These are phyloP conservation scores for Coemansia sp. DNA, from an alignment of 192 early-diverging fungal genomes.

Conservation along the genomic window DNA sequence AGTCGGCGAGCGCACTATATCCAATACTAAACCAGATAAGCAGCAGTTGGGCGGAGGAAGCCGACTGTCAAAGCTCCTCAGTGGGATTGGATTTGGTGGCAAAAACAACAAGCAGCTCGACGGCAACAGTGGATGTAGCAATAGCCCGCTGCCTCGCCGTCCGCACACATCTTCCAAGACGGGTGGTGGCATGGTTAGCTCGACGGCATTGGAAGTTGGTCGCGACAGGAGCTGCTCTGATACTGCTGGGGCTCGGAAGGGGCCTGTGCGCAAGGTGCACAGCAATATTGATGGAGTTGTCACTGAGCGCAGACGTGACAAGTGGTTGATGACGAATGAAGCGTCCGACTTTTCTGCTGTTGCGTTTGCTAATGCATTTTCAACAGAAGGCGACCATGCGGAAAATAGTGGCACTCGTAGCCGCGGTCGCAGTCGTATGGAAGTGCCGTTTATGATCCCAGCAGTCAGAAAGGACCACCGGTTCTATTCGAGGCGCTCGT, in stretches of 20 bases:
- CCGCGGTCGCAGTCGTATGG: background rate
- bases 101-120: slow-evolving; percentile 6
- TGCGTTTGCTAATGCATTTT: background rate
- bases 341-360: background rate
- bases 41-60: slow-evolving; percentile 3
- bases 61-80: slow-evolving; percentile 19
- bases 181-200: slow-evolving; percentile 14
- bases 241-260: background rate
- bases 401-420: background rate
- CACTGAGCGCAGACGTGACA: background rate
- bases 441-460: background rate
- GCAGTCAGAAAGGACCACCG: background rate
- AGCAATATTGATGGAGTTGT: slow-evolving; percentile 17
- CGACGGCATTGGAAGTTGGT: background rate
- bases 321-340: slow-evolving; percentile 2
- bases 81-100: slow-evolving; percentile 19
- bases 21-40: background rate
- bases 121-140: background rate
- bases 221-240: slow-evolving; percentile 36
- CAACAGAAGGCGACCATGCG: background rate
- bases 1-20: background rate
- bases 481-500: slow-evolving; percentile 6
- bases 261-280: slow-evolving; percentile 27
- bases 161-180: background rate
- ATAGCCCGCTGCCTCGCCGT: background rate